Base-by-base conservation (phyloP, 345 rosid species). In the Ailanthus altissimus region DNA sequence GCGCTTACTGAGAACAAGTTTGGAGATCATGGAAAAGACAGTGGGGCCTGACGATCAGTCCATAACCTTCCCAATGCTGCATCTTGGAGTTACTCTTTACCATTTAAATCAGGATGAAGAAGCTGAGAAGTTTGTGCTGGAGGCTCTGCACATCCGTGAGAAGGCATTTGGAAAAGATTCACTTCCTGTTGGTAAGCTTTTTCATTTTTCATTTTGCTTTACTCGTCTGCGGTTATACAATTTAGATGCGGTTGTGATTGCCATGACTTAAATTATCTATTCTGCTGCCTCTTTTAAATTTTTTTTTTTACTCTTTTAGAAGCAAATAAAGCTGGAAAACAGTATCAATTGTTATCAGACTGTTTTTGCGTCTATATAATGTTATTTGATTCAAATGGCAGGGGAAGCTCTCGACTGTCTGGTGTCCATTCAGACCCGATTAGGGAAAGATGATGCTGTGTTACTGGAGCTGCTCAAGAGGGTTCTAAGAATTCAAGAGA, bases 331-430 rank as follows among this genome's bases (percentile, higher is more conserved):
- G n/a, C n/a, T n/a, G n/a, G n/a, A n/a, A n/a, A n/a, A n/a, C n/a
- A n/a, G 7, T 57, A n/a, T 20, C n/a, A 36, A 51, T 51, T 64
- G 20, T 47, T 6, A 21, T 9, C 14, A 16, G n/a, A 36, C 43
- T n/a, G 46, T 26, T 65, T 73, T 43, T 78, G 23, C 23, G 18
- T 54, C 63, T 63, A 16, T 5, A n/a, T n/a, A n/a, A n/a, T n/a
- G n/a, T n/a, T n/a, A n/a, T n/a, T n/a, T n/a, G n/a, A 50, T 63
- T 75, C 49, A 26, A 72, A 66, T 73, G 70, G 75, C 88, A 94
- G 97, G 95, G 6, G 98, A 91, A 79, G 97, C 90, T 28, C 81
- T 94, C 73, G 98, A 94, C 80, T 89, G 97, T 87, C 73, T 94
- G 85, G 87, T 89, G 32, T 88, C 88, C 14, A 88, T 94, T 25